A percentile compares a stretch with the other conserved stretches of the same genome.
These are phyloP conservation scores for Cutaneotrichosporon arboriforme DNA, from an alignment of 1,284 basidiomycete genomes.

Conservation along the genomic window DNA sequence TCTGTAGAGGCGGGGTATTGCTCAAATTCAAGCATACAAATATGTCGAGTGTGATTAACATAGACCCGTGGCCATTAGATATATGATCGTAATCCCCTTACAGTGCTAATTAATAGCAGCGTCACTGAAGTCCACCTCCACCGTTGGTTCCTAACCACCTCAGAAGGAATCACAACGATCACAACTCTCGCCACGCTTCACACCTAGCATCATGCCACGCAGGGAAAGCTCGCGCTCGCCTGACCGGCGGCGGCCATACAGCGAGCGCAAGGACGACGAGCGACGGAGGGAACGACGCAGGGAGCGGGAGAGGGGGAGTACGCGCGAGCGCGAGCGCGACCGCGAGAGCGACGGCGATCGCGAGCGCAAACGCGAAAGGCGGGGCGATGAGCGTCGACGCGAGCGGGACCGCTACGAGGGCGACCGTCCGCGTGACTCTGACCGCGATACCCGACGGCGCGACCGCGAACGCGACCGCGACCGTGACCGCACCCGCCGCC, in stretches of 20 bases:
- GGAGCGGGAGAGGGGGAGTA: not conserved
- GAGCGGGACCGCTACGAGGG: not conserved
- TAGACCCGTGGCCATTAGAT: no score
- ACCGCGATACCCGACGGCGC: conserved; percentile 6
- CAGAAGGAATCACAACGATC: no score
- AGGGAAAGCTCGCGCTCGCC: not conserved
- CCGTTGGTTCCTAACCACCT: no score
- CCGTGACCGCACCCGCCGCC: not conserved
- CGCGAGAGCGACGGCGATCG: not conserved
- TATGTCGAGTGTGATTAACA: no score
- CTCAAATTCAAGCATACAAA: no score
- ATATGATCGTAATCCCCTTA: no score
- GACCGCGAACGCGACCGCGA: conserved; percentile 5
- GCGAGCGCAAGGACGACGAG: not conserved
- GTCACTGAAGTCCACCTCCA: no score
- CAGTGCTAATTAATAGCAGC: no score
- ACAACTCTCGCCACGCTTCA: no score
- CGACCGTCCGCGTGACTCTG: conserved; percentile 4
- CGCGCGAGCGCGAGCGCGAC: not conserved
- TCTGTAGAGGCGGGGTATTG: no score
- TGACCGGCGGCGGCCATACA: not conserved
- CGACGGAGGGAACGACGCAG: conserved; percentile 1
- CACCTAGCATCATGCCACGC: not conserved
- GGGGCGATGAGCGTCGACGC: not conserved
- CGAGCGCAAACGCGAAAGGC: not conserved